Percentiles rank a stretch among this genome's conserved stretches.
These are phyloP conservation scores for Claviceps digitariae DNA, from an alignment of 2,329 filamentous ascomycete species.

Conservation along the genomic window DNA sequence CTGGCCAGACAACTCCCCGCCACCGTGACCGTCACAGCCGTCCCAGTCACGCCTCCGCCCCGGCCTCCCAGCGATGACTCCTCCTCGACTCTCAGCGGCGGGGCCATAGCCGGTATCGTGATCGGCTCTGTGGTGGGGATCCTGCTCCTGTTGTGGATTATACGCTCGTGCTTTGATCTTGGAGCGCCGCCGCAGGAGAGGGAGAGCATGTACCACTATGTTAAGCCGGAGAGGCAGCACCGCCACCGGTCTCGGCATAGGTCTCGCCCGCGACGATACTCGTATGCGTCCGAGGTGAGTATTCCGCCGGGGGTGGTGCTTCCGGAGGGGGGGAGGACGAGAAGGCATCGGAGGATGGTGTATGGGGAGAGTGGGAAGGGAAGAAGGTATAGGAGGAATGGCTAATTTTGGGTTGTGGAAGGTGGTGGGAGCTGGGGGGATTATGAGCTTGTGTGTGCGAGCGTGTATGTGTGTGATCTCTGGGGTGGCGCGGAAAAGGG, in stretches of 20 bases:
- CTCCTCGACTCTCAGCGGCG: slow-evolving; percentile 25
- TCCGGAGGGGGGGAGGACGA: neutral
- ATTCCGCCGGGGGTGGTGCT: neutral
- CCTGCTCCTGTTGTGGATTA: slow-evolving; percentile 32
- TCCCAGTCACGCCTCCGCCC: neutral
- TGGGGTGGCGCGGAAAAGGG: too few species aligned
- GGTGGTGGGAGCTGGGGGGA: too few species aligned
- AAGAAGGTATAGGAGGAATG: neutral
- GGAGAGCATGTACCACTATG: slow-evolving; percentile 20
- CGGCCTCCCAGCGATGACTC: slow-evolving; percentile 3
- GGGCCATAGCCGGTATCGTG: slow-evolving; percentile 38
- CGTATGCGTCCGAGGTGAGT: neutral
- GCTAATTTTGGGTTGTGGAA: neutral
- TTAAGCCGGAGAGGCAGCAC: slow-evolving; percentile 10
- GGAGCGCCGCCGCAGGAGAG: slow-evolving; percentile 21
- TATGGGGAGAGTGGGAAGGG: neutral
- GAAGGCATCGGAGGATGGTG: neutral
- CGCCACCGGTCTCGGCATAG: slow-evolving; percentile 13
- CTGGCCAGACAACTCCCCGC: slow-evolving; percentile 4
- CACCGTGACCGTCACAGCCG: slow-evolving; percentile 21
- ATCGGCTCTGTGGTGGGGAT: slow-evolving; percentile 33
- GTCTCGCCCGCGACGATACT: slow-evolving; percentile 3
- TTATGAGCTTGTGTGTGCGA: too few species aligned
- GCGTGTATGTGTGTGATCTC: too few species aligned
- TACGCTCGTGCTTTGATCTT: slow-evolving; percentile 30